Evolutionary conservation across 495 filamentous ascomycete genomes (phyloP).

Genomic region (Annulohypoxylon bovei): DNA sequence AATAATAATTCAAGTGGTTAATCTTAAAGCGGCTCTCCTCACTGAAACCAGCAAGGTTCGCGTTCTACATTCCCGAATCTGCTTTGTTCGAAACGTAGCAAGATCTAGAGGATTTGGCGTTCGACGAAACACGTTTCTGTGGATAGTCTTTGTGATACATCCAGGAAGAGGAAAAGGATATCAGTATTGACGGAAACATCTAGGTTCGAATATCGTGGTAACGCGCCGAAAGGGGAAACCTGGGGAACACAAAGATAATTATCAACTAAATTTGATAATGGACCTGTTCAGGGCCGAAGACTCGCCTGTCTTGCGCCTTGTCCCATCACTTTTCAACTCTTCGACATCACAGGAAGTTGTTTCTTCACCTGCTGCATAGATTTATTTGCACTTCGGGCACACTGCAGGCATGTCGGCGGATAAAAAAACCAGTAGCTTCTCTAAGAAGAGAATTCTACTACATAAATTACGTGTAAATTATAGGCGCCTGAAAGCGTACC

Average conservation of each 20-base stretch:
- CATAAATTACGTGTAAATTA: conserved; percentile 3
- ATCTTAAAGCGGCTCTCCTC: conserved; percentile 2
- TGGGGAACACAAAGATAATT: conserved; percentile 27
- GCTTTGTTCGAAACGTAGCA: conserved; percentile 25
- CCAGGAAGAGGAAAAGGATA: background rate
- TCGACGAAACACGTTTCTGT: background rate
- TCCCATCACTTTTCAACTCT: background rate
- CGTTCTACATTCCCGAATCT: conserved; percentile 13
- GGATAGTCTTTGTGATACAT: conserved; percentile 16
- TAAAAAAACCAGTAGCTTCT: background rate
- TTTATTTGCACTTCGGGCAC: background rate
- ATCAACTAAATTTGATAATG: conserved; percentile 30
- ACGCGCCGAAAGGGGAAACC: conserved; percentile 29
- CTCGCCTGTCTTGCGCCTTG: background rate
- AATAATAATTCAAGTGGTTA: background rate
- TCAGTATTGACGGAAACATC: conserved; percentile 34
- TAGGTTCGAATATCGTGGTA: conserved; percentile 3
- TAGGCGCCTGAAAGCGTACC: conserved; percentile 7
- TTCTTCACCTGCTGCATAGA: background rate
- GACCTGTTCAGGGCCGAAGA: background rate
- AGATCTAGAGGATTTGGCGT: background rate
- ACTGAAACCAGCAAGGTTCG: conserved; percentile 30
- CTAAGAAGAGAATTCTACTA: background rate
- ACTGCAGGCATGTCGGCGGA: background rate
- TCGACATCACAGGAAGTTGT: background rate